These are phyloP conservation scores for Thielaviopsis populi DNA, from an alignment of 2,329 filamentous ascomycete genomes.

Conservation along the genomic window DNA sequence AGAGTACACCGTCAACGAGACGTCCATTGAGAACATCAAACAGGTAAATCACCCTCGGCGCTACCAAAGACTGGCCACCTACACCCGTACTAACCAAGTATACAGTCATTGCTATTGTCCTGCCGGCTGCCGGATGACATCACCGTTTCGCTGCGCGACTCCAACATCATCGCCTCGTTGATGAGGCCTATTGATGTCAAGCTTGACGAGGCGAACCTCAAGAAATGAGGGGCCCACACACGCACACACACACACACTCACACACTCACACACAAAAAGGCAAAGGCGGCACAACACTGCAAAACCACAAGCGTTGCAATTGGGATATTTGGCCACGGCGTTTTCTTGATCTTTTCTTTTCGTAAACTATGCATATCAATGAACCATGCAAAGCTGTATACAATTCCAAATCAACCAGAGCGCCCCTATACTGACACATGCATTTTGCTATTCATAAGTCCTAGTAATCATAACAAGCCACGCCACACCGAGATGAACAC, in stretches of 20 bases:
- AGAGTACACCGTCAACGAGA: slow-evolving; percentile 84
- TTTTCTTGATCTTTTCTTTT: background rate
- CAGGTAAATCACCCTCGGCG: slow-evolving; percentile 34
- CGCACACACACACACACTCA: background rate
- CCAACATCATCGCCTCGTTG: slow-evolving; percentile 56
- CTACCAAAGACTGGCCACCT: background rate
- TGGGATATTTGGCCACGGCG: background rate
- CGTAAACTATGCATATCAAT: background rate
- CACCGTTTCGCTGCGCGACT: slow-evolving; percentile 61
- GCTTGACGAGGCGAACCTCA: slow-evolving; percentile 12
- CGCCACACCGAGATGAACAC: background rate
- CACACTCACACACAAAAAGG: background rate
- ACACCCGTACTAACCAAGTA: background rate
- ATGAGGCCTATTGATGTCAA: slow-evolving; percentile 26
- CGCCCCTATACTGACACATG: background rate
- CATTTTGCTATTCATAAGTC: background rate
- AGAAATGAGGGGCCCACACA: background rate
- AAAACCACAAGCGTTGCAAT: background rate
- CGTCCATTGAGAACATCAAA: slow-evolving; percentile 60
- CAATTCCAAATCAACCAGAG: background rate
- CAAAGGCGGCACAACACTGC: no score
- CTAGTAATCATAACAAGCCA: background rate
- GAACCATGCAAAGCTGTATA: background rate
- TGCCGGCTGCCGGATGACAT: slow-evolving; percentile 53
- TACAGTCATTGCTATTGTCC: slow-evolving; percentile 33